Evolutionary conservation across 306 rosid genomes (phyloP).

Genomic region (Neltuma alba): DNA sequence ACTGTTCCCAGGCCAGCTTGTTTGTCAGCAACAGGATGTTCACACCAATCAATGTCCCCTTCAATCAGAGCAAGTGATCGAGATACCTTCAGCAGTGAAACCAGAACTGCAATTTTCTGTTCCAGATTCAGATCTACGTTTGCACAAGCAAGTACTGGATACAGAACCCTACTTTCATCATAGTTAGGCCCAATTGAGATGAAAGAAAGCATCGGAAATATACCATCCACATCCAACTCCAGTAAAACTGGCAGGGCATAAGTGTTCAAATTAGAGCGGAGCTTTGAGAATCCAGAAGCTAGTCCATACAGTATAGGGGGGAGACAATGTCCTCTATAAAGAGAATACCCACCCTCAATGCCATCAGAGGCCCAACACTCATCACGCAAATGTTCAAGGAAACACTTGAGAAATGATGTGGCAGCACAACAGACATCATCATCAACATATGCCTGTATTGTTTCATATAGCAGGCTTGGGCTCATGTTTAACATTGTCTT

Average conservation of each 20-base stretch:
- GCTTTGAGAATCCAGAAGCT: slow-evolving; percentile 90
- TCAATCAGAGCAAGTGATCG: slow-evolving; percentile 92
- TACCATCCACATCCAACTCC: slow-evolving; percentile 84
- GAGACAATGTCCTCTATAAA: slow-evolving; percentile 74
- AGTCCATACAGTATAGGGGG: slow-evolving; percentile 81
- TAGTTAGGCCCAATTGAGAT: slow-evolving; percentile 66
- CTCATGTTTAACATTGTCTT: slow-evolving; percentile 71
- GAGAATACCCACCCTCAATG: slow-evolving; percentile 80
- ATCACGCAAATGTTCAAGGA: slow-evolving; percentile 86
- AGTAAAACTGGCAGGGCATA: slow-evolving; percentile 83
- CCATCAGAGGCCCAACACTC: slow-evolving; percentile 91
- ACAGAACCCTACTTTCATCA: slow-evolving; percentile 44
- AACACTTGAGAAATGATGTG: slow-evolving; percentile 84
- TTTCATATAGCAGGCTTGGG: slow-evolving; percentile 65
- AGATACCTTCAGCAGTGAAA: slow-evolving; percentile 91
- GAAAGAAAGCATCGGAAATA: slow-evolving; percentile 86
- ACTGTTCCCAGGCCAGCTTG: slow-evolving; percentile 41
- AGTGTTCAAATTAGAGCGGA: slow-evolving; percentile 89
- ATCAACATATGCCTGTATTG: slow-evolving; percentile 73
- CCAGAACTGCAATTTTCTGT: slow-evolving; percentile 90
- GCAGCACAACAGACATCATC: slow-evolving; percentile 96
- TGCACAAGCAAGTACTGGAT: slow-evolving; percentile 50
- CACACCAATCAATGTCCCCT: slow-evolving; percentile 87
- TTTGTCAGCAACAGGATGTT: slow-evolving; percentile 36
- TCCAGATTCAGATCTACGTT: slow-evolving; percentile 67